phyloP scores from a whole-genome alignment of 2,329 filamentous ascomycete genomes.

The Paradendryphiella salina region DNA sequence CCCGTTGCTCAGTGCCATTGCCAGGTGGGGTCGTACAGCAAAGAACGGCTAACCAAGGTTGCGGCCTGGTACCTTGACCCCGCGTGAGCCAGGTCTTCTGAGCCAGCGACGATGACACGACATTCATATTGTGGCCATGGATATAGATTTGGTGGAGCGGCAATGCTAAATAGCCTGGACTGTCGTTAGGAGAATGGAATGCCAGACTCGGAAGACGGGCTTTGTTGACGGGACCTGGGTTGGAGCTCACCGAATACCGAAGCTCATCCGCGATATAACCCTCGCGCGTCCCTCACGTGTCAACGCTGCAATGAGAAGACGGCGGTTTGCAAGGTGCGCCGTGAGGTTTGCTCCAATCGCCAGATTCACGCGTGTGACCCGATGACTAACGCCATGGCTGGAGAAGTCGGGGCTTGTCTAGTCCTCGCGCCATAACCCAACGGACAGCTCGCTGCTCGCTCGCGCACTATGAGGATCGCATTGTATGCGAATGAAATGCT shows the following conservation, averaged over 20 bases:
- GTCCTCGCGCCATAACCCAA: slow-evolving; percentile 15
- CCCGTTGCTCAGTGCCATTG: not conserved
- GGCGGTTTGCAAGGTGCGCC: too few species aligned
- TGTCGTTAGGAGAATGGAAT: too few species aligned
- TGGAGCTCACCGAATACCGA: too few species aligned
- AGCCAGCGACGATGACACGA: not conserved
- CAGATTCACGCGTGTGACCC: not conserved
- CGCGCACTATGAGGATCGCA: slow-evolving; percentile 2
- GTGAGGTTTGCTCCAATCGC: too few species aligned
- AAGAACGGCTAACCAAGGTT: not conserved
- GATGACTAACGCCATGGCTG: slow-evolving; percentile 6
- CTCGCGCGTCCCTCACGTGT: too few species aligned
- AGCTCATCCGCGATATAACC: too few species aligned
- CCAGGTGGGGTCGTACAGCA: not conserved
- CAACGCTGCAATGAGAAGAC: too few species aligned
- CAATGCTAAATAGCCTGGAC: too few species aligned
- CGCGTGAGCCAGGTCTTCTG: not conserved
- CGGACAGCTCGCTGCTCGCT: slow-evolving; percentile 6
- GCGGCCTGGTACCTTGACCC: not conserved
- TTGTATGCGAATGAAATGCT: slow-evolving; percentile 5
- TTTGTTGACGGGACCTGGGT: too few species aligned
- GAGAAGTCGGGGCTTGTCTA: not conserved
- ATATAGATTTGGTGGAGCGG: too few species aligned
- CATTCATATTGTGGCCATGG: too few species aligned
- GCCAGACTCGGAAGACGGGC: too few species aligned